Base-by-base conservation (phyloP, 179 eudicot genomes). In the Heliamphora pulchella region DNA sequence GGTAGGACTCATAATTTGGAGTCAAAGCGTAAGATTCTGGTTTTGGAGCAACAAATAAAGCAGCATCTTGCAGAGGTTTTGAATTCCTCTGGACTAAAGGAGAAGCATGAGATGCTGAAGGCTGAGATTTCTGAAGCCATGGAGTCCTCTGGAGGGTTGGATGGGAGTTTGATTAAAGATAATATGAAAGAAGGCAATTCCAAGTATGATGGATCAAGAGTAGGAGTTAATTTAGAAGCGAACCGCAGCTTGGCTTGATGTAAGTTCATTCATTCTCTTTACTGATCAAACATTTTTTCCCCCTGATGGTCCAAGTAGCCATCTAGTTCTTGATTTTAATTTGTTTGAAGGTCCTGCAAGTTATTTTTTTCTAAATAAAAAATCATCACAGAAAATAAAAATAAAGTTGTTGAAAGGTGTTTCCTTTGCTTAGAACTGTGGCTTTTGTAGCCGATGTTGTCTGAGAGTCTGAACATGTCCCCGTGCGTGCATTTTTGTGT, bases 11-110 rank as follows among this genome's bases (percentile, higher is more conserved):
- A 91, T 62, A 87, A 85, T 85, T 65, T 76, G 18, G 94, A 90
- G 50, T 63, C 86, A 8, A 87, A 85, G 83, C 83, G 69, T 18
- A 91, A 86, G 86, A 86, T 94, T 83, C 84, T 82, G 82, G 83
- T 72, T 62, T 80, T 92, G 82, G 72, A 81, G 76, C 83, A 84
- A 65, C 89, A 92, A 74, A 86, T 92, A 82, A 94, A 85, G 85
- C 86, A 86, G 80, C 81, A 83, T 63, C 84, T 92, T 63, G 85
- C 81, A 43, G 84, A 90, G 82, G 89, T 90, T 70, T 63, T 94
- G 61, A 86, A 83, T 71, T 79, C 85, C 14, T 81, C 91, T 0
- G 93, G 86, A 65, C 77, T 92, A 17, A 84, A 84, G 68, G 88
- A 85, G 57, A 88, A 89, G 86, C 86, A 87, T 18, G 90, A 86